Percentiles rank a stretch among this genome's conserved stretches.
Conservation (phyloP, 2,329 filamentous ascomycete genomes). For the Fusarium papillatum region DNA sequence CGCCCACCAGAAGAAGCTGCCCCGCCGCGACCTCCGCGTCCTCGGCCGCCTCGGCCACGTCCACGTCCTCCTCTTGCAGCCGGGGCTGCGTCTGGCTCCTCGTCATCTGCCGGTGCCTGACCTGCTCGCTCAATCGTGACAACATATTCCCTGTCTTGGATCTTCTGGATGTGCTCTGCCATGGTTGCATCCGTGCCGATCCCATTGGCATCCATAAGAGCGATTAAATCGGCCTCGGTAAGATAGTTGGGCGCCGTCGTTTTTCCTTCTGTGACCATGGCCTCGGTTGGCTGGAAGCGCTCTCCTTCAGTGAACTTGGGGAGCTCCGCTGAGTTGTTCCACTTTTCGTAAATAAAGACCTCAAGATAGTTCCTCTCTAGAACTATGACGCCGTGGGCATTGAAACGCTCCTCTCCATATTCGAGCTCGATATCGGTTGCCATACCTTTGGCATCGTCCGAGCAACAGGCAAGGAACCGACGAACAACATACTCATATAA, state of each 20-base stretch:
- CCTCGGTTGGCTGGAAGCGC: slow-evolving; percentile 88
- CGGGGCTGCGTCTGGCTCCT: slow-evolving; percentile 53
- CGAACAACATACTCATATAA: slow-evolving; percentile 95
- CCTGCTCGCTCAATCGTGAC: slow-evolving; percentile 68
- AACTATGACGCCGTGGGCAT: slow-evolving; percentile 86
- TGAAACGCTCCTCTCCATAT: slow-evolving; percentile 88
- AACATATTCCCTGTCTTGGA: slow-evolving; percentile 91
- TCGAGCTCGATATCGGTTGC: slow-evolving; percentile 87
- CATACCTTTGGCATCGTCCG: slow-evolving; percentile 90
- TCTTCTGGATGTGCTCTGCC: slow-evolving; percentile 98
- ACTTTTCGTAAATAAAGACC: slow-evolving; percentile 96
- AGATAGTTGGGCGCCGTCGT: slow-evolving; percentile 88
- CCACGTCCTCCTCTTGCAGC: slow-evolving; percentile 61
- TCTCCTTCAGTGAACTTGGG: slow-evolving; percentile 86
- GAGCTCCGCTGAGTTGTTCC: slow-evolving; percentile 88
- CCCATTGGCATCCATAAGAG: slow-evolving; percentile 97
- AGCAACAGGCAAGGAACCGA: slow-evolving; percentile 95
- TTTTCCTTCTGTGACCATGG: slow-evolving; percentile 91
- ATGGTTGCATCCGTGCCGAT: slow-evolving; percentile 99
- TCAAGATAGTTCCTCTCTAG: slow-evolving; percentile 93
- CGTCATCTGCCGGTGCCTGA: slow-evolving; percentile 52
- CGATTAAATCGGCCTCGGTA: slow-evolving; percentile 95
- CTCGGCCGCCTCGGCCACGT: slow-evolving; percentile 60
- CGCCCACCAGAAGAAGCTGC: slow-evolving; percentile 58
- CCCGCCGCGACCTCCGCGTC: slow-evolving; percentile 54